These are phyloP conservation scores for Botrytis squamosa DNA, from an alignment of 2,329 filamentous ascomycete species.

Conservation along the genomic window DNA sequence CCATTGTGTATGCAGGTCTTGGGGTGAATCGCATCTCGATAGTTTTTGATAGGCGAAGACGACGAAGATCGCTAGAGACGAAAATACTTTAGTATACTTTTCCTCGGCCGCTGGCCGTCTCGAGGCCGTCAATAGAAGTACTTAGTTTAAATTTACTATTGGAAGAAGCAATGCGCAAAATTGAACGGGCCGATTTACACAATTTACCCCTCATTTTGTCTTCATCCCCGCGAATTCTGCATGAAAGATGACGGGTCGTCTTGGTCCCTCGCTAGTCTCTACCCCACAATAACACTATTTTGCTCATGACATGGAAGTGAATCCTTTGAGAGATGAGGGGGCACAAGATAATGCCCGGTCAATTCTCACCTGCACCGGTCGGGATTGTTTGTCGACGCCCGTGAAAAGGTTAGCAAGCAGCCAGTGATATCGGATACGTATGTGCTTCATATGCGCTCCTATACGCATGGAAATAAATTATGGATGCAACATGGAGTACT, in stretches of 20 bases:
- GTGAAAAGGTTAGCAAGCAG: background rate
- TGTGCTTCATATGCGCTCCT: background rate
- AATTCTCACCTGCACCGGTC: background rate
- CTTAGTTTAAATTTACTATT: background rate
- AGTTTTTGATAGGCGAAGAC: background rate
- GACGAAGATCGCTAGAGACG: background rate
- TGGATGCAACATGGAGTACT: background rate
- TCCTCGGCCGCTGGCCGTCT: too few relatives aligned
- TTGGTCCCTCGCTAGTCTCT: background rate
- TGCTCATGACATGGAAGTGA: background rate
- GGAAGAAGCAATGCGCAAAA: background rate
- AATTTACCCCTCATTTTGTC: background rate
- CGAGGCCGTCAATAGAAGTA: too few relatives aligned
- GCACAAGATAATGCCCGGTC: background rate
- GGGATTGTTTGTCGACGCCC: background rate
- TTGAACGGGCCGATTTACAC: background rate
- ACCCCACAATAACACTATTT: background rate
- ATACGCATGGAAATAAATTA: background rate
- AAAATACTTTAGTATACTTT: background rate
- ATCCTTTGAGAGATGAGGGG: background rate
- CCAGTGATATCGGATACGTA: background rate
- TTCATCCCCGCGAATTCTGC: conserved; percentile 4
- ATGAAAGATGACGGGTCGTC: background rate
- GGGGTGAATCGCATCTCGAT: background rate
- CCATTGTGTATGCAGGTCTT: background rate